phyloP scores from a whole-genome alignment of 148 eudicot genomes.

The Chenopodium suecicum region DNA sequence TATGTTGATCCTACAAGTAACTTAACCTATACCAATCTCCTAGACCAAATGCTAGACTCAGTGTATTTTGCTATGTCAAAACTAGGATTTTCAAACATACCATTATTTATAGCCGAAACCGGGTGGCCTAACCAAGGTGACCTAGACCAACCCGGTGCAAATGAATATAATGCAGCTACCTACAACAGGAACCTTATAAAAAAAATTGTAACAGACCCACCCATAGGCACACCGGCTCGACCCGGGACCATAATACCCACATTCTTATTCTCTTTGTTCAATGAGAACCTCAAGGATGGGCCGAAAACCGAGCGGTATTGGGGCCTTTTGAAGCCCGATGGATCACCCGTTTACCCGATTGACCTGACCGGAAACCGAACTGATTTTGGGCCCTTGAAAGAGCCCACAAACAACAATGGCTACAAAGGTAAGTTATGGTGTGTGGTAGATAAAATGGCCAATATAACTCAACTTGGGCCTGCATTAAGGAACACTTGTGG shows the following conservation, averaged over 20 bases:
- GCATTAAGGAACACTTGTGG: slow-evolving; percentile 40
- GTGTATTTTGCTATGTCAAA: slow-evolving; percentile 58
- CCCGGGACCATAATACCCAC: slow-evolving; percentile 60
- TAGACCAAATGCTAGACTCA: slow-evolving; percentile 86
- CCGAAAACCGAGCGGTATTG: slow-evolving; percentile 78
- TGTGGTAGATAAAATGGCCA: slow-evolving; percentile 40
- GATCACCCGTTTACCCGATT: slow-evolving; percentile 42
- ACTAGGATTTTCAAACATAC: slow-evolving; percentile 49
- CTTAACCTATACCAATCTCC: slow-evolving; percentile 58
- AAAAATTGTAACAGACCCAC: slow-evolving; percentile 45
- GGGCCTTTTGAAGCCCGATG: slow-evolving; percentile 56
- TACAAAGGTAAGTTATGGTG: slow-evolving; percentile 69
- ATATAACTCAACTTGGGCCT: slow-evolving; percentile 29
- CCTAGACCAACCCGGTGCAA: slow-evolving; percentile 67
- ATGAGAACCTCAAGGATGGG: slow-evolving; percentile 71
- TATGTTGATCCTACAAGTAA: slow-evolving; percentile 52
- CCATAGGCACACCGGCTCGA: slow-evolving; percentile 74
- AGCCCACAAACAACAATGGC: slow-evolving; percentile 39
- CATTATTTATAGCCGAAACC: slow-evolving; percentile 62
- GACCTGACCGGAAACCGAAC: slow-evolving; percentile 40
- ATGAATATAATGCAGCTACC: slow-evolving; percentile 67
- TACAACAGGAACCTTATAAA: slow-evolving; percentile 64
- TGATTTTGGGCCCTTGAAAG: slow-evolving; percentile 22
- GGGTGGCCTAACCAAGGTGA: slow-evolving; percentile 89
- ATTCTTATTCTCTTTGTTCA: slow-evolving; percentile 63